Evolutionary conservation across 2,329 filamentous ascomycete genomes (phyloP).

Genomic region (Pseudogymnoascus sp.): DNA sequence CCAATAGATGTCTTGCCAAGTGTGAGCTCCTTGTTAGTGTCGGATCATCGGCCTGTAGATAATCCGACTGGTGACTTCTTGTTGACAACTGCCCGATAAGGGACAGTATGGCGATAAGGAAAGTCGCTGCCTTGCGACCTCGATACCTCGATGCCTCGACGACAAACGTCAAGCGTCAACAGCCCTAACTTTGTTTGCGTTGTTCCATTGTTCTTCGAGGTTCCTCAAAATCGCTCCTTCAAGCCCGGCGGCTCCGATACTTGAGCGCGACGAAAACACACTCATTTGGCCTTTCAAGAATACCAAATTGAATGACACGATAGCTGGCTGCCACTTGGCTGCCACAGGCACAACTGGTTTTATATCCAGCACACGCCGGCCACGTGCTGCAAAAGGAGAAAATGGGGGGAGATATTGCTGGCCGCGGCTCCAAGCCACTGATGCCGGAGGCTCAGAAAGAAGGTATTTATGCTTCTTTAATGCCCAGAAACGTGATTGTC

Average conservation of each 20-base stretch:
- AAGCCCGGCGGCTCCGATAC: not conserved
- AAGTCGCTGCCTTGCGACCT: conserved; percentile 1
- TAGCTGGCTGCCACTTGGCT: not conserved
- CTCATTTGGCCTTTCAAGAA: not conserved
- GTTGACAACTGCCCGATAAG: not conserved
- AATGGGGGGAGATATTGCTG: not conserved
- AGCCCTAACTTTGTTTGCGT: not conserved
- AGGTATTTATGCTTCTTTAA: conserved; percentile 24
- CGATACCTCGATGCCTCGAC: not conserved
- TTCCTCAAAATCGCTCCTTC: not conserved
- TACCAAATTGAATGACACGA: not conserved
- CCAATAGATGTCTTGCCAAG: conserved; percentile 5
- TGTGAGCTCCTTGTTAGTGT: not conserved
- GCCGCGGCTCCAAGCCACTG: not conserved
- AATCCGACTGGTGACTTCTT: conserved; percentile 4
- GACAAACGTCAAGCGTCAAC: not conserved
- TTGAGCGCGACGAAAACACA: not conserved
- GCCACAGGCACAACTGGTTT: not conserved
- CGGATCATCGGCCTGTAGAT: not conserved
- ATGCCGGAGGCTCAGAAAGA: conserved; percentile 15
- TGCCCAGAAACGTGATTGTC: conserved; percentile 10
- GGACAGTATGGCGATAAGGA: not conserved
- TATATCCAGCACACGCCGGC: not conserved
- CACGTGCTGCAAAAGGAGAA: not conserved
- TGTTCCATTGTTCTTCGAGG: not conserved